Evolutionary conservation across 129 eudicot genomes (phyloP), one percentile per base, ranked within the genome.

Genomic region (Saussurea involucrata): DNA sequence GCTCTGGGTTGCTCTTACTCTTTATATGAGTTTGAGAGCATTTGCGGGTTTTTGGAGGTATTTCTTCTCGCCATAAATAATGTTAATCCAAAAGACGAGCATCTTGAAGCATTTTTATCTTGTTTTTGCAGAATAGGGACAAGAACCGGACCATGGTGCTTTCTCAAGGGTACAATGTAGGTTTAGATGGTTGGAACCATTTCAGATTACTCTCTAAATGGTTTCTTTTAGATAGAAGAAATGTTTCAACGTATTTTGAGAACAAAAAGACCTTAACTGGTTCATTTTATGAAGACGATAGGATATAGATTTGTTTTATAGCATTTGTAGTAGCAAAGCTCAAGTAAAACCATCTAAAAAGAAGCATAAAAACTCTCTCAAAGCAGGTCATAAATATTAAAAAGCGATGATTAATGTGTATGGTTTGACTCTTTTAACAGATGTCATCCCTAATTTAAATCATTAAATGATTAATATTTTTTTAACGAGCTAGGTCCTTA

Each of bases 11-110:
- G 92, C 96, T 27, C 83, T 93, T 24, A 83, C 96, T 25, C 74
- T 93, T 13, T 93, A 88, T 71, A 93, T 93, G 98, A 90, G 89
- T 79, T 71, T 93, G n/a, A 79, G 98, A 72, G 90, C 96, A 28
- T 83, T 83, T 61, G 95, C 92, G 17, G 96, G 98, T 29, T 86
- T 90, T 76, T 88, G 98, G 96, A 90, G 98, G 96, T 93, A 68
- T 21, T 55, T 68, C 36, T 78, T 65, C 64, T 69, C 29, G n/a
- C 28, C 42, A 5, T 24, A 4, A 27, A 25, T 40, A 68, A 27
- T 22, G 20, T 21, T 21, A 15, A 55, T 68, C 76, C 31, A 44
- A 63, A 21, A 42, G 28, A 28, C 37, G 68, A 53, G 24, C 29
- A 24, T 76, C 25, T 13, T 71, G 10, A 76, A n/a, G 65, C 71